phyloP scores from a whole-genome alignment of 139 green algal genomes.

The Pseudopediastrum boryanum region DNA sequence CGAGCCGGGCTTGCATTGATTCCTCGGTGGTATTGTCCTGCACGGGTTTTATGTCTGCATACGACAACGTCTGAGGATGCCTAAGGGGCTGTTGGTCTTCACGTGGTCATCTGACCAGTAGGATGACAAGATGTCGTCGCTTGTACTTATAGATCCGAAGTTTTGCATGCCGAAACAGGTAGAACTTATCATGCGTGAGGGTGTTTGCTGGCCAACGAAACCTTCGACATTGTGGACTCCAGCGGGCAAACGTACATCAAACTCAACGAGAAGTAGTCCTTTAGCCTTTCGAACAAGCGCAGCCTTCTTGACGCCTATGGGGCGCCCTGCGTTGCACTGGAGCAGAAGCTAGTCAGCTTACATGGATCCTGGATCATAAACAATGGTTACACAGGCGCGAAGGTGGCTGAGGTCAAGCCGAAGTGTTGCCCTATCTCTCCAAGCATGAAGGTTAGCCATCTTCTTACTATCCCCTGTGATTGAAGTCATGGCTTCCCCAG shows the following conservation, averaged over 20 bases:
- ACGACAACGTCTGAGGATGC: too few relatives aligned
- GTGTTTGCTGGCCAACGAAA: background rate
- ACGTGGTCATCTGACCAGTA: too few relatives aligned
- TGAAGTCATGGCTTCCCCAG: too few relatives aligned
- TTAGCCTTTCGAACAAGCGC: background rate
- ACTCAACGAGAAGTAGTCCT: background rate
- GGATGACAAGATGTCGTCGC: background rate
- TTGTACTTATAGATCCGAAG: background rate
- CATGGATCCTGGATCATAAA: conserved; percentile 9
- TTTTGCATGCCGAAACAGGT: background rate
- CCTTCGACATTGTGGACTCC: background rate
- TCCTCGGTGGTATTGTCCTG: too few relatives aligned
- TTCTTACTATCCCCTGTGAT: too few relatives aligned
- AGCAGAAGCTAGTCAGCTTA: conserved; percentile 9
- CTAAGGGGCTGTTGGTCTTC: too few relatives aligned
- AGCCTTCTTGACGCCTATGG: background rate
- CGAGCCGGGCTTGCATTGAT: too few relatives aligned
- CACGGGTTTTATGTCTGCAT: too few relatives aligned
- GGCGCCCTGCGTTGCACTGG: background rate
- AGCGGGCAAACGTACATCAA: background rate
- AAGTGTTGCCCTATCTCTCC: too few relatives aligned
- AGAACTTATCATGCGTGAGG: background rate
- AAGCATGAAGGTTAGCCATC: too few relatives aligned
- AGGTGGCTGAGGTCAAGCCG: conserved; percentile 12
- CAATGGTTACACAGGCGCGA: background rate